A percentile compares a stretch with the other conserved stretches of the same genome.
phyloP scores from a whole-genome alignment of 139 green algal genomes.

The Chlorella sp. region DNA sequence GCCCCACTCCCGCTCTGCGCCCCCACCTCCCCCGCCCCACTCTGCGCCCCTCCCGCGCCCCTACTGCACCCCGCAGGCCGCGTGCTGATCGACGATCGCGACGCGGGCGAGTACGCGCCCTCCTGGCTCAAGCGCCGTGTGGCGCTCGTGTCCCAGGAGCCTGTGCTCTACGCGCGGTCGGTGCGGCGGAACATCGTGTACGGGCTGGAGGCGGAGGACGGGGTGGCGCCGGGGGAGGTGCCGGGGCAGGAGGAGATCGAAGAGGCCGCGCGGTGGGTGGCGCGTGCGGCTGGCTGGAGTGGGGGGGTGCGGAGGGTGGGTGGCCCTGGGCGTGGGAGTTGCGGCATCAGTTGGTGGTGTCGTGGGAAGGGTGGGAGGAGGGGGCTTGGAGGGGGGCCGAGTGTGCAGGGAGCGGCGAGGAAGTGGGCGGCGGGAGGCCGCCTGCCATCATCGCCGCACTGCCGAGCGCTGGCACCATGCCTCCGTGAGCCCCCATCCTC shows the following conservation, averaged over 20 bases:
- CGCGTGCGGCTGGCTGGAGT: no score
- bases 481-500: background rate
- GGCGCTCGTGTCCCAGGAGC: slow-evolving; percentile 82
- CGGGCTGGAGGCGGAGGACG: slow-evolving; percentile 68
- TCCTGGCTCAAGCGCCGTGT: slow-evolving; percentile 64
- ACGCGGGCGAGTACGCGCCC: slow-evolving; percentile 62
- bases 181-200: slow-evolving; percentile 86
- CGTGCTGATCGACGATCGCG: slow-evolving; percentile 79
- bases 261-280: slow-evolving; percentile 7
- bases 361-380: no score
- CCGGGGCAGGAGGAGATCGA: slow-evolving; percentile 37
- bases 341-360: no score
- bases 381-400: no score
- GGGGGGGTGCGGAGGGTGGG: no score
- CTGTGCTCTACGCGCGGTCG: slow-evolving; percentile 79
- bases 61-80: slow-evolving; percentile 33
- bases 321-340: no score
- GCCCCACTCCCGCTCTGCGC: no score
- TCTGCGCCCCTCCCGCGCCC: no score
- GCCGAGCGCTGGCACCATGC: no score
- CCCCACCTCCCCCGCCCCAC: background rate
- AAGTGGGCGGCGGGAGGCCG: no score
- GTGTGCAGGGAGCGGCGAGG: no score
- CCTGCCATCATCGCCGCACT: no score
- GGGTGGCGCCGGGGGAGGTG: slow-evolving; percentile 27